Conservation (phyloP, 2,329 filamentous ascomycete species). For the Orbilia ellipsospora region DNA sequence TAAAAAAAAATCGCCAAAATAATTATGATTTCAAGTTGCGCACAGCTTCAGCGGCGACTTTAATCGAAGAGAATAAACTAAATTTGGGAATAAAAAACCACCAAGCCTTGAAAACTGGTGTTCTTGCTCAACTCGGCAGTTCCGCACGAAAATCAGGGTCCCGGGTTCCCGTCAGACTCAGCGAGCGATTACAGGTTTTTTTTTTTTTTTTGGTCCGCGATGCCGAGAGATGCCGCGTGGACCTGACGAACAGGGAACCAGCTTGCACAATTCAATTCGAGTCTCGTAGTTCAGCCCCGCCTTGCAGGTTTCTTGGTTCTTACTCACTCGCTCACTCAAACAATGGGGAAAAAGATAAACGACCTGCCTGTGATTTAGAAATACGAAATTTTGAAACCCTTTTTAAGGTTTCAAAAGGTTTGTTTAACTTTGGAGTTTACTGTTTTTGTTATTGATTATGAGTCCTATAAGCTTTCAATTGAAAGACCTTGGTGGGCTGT, state of each 20-base stretch:
- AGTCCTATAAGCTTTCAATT: neutral
- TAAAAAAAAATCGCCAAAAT: no score
- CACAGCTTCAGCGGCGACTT: no score
- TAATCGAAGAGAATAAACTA: no score
- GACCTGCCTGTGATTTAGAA: neutral
- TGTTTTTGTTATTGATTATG: no score
- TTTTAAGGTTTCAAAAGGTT: conserved; percentile 10
- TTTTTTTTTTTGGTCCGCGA: neutral
- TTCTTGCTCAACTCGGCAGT: conserved; percentile 14
- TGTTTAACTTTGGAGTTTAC: neutral
- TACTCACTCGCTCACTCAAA: neutral
- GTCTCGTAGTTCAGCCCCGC: neutral
- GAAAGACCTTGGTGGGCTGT: neutral
- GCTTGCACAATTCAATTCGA: no score
- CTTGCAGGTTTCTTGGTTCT: neutral
- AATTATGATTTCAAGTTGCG: no score
- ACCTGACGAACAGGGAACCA: no score
- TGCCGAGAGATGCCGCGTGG: conserved; percentile 18
- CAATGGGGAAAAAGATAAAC: neutral
- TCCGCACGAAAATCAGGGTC: conserved; percentile 13
- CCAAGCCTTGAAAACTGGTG: neutral
- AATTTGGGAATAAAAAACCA: no score
- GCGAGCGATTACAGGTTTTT: conserved; percentile 12
- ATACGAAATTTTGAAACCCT: neutral
- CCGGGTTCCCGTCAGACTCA: neutral